Base-by-base conservation (phyloP, 1,284 basidiomycete genomes). In the Trichosporon faecale region DNA sequence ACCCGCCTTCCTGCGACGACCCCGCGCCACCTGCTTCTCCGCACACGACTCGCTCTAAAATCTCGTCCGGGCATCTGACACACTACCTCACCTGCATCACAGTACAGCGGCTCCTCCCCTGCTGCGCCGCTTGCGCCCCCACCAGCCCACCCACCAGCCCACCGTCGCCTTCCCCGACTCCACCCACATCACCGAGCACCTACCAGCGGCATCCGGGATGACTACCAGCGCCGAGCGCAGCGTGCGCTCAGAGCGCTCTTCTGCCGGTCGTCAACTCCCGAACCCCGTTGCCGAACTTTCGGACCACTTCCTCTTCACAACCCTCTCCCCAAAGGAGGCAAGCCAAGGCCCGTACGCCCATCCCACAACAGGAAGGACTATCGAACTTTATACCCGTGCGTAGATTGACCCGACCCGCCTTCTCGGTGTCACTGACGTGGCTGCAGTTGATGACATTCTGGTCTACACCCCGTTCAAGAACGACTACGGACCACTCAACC, bases 401-500 rank as follows among this genome's bases (percentile, higher is more conserved):
- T 76, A 63, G 29, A 18, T 70, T 33, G 33, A 67, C 21, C 7
- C 46, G 33, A 67, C 21, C 7, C 46, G 69, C 83, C 92, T 93
- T 85, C 64, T 52, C 27, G 40, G 7, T 63, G 14, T 12, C 12
- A 52, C 64, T 64, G 40, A 73, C 67, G 31, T 11, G 7, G 7
- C 18, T 21, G 49, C 67, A 83, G 81, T 83, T 74, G 81, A 98
- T 84, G 90, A 95, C 84, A 90, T 94, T 74, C 88, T 98, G 66
- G 87, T 91, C 73, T 99, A 99, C 85, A 88, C 95, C 70, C 92
- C 92, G 40, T 99, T 99, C 87, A 94, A 91, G 80, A 89, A 92
- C 79, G 95, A 98, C 83, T 94, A 92, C 90, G 96, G 96, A 11
- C 96, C 97, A 18, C 86, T 96, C 72, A 97, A 97, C 82, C 87